These are phyloP conservation scores for Gryganskiella cystojenkinii DNA, from an alignment of 192 early-diverging fungal genomes.

Conservation along the genomic window DNA sequence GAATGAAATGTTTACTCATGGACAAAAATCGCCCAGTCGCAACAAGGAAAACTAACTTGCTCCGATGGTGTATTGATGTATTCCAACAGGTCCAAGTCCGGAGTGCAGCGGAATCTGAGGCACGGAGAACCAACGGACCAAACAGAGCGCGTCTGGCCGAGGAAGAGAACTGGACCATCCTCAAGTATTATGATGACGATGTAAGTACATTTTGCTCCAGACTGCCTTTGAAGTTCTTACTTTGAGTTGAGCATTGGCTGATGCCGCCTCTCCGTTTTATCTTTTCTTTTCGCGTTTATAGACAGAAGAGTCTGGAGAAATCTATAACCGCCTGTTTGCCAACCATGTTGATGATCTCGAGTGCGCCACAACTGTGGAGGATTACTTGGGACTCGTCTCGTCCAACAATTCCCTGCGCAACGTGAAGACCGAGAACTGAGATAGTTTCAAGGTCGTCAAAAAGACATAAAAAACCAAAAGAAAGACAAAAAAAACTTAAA, in stretches of 20 bases:
- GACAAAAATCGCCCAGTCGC: too few species aligned
- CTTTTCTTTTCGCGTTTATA: not conserved
- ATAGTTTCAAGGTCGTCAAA: too few species aligned
- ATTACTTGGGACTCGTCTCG: slow-evolving; percentile 49
- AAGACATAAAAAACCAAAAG: too few species aligned
- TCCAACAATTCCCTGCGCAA: slow-evolving; percentile 44
- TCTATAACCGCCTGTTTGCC: slow-evolving; percentile 52
- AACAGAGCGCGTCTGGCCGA: slow-evolving; percentile 68
- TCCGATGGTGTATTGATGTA: not conserved
- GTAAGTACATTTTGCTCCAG: too few species aligned
- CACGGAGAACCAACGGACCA: slow-evolving; percentile 70
- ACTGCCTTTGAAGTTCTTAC: not conserved
- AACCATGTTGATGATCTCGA: slow-evolving; percentile 39
- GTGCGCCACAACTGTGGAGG: slow-evolving; percentile 38
- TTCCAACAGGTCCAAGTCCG: slow-evolving; percentile 67
- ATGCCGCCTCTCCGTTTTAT: not conserved
- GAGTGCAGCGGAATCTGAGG: slow-evolving; percentile 69
- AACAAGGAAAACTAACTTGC: not conserved
- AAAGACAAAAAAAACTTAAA: too few species aligned
- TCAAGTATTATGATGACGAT: slow-evolving; percentile 69
- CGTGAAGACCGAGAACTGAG: slow-evolving; percentile 18
- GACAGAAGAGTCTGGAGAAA: slow-evolving; percentile 36
- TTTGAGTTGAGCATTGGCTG: not conserved
- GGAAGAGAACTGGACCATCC: slow-evolving; percentile 78
- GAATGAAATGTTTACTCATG: too few species aligned